phyloP scores from a whole-genome alignment of 345 rosid species.

The Conringia planisiliqua region DNA sequence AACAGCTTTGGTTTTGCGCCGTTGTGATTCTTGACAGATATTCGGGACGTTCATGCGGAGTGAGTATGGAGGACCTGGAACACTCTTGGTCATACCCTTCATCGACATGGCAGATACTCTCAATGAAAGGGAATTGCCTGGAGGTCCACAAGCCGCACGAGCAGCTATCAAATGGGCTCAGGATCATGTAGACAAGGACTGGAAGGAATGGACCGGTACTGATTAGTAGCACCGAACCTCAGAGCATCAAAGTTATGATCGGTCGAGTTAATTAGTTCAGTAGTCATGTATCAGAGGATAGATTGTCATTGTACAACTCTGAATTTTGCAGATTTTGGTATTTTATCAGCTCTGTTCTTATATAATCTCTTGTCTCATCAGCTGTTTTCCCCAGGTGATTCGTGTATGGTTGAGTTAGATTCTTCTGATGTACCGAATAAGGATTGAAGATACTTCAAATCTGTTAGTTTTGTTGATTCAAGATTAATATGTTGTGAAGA shows the following conservation, averaged over 20 bases:
- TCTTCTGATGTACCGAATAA: background rate
- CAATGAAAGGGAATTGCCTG: slow-evolving; percentile 68
- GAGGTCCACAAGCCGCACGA: slow-evolving; percentile 93
- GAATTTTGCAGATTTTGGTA: slow-evolving; percentile 4
- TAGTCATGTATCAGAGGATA: background rate
- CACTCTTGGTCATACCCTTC: slow-evolving; percentile 80
- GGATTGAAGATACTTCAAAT: background rate
- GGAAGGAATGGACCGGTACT: slow-evolving; percentile 83
- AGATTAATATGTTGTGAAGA: background rate
- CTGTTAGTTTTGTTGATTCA: background rate
- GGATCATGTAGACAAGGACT: slow-evolving; percentile 78
- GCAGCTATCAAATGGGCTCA: slow-evolving; percentile 91
- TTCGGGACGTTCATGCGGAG: slow-evolving; percentile 65
- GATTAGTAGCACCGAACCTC: slow-evolving; percentile 13
- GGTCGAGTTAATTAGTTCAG: background rate
- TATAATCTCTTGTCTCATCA: background rate
- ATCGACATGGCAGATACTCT: slow-evolving; percentile 93
- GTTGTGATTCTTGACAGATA: slow-evolving; percentile 47
- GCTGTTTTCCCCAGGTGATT: background rate
- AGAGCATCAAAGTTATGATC: background rate
- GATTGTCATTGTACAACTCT: background rate
- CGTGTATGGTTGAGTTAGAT: background rate
- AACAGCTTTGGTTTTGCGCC: background rate
- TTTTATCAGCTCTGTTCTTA: background rate
- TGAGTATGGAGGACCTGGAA: slow-evolving; percentile 95